phyloP scores from a whole-genome alignment of 2,329 filamentous ascomycete species.

The Parastagonospora avenae region DNA sequence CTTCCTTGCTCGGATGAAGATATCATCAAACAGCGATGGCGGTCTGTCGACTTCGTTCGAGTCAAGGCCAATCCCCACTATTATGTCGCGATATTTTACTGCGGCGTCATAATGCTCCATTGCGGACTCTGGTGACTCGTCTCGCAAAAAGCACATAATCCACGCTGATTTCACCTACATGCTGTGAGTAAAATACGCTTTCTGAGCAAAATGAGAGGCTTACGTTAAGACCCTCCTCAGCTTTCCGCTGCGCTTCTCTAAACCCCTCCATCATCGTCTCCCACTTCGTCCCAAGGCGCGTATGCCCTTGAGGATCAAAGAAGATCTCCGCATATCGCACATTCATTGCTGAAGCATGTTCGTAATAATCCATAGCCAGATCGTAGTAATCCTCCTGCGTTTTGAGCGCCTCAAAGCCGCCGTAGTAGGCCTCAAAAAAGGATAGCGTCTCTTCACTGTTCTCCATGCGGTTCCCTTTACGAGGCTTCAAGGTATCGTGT shows the following conservation, averaged over 20 bases:
- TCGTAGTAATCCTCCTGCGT: slow-evolving; percentile 49
- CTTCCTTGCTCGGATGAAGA: slow-evolving; percentile 27
- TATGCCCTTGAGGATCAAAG: slow-evolving; percentile 53
- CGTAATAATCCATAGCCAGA: slow-evolving; percentile 49
- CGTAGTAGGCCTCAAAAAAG: slow-evolving; percentile 33
- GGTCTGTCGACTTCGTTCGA: slow-evolving; percentile 53
- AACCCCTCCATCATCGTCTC: slow-evolving; percentile 35
- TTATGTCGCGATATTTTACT: slow-evolving; percentile 43
- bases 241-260: slow-evolving; percentile 38
- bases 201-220: background rate
- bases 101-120: slow-evolving; percentile 44
- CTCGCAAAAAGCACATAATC: slow-evolving; percentile 54
- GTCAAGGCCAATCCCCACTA: slow-evolving; percentile 55
- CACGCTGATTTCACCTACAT: slow-evolving; percentile 28
- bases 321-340: slow-evolving; percentile 51
- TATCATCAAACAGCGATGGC: background rate
- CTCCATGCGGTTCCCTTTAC: slow-evolving; percentile 8
- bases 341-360: slow-evolving; percentile 42
- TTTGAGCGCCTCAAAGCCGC: slow-evolving; percentile 36
- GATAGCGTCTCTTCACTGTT: slow-evolving; percentile 16
- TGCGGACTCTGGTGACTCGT: slow-evolving; percentile 41
- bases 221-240: slow-evolving; percentile 4
- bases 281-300: slow-evolving; percentile 42
- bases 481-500: slow-evolving; percentile 26
- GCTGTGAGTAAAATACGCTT: background rate